Percentiles rank a stretch among this genome's conserved stretches.
Evolutionary conservation across 2,329 filamentous ascomycete genomes (phyloP).

Genomic region (Penicillium sp.): DNA sequence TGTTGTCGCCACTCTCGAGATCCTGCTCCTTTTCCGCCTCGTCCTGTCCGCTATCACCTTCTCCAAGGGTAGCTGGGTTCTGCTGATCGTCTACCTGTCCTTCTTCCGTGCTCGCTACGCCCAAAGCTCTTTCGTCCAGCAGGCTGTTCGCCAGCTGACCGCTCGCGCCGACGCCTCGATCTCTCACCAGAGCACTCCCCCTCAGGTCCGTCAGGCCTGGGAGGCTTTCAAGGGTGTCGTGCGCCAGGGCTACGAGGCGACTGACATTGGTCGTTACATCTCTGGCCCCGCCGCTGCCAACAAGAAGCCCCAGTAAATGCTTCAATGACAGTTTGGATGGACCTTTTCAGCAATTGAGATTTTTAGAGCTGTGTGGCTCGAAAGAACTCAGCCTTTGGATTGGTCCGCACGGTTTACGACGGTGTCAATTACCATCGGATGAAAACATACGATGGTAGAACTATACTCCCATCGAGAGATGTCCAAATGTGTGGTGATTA

Average conservation of each 20-base stretch:
- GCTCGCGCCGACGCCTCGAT: slow-evolving; percentile 80
- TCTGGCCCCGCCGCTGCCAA: slow-evolving; percentile 55
- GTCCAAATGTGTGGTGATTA: not conserved
- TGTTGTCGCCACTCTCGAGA: slow-evolving; percentile 86
- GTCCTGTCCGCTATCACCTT: slow-evolving; percentile 83
- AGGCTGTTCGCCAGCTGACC: slow-evolving; percentile 73
- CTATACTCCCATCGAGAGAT: not conserved
- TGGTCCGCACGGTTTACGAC: not conserved
- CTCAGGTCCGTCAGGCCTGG: slow-evolving; percentile 79
- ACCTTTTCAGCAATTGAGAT: slow-evolving; percentile 7
- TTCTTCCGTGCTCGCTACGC: slow-evolving; percentile 90
- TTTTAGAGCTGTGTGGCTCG: not conserved
- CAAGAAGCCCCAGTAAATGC: slow-evolving; percentile 57
- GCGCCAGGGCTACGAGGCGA: slow-evolving; percentile 77
- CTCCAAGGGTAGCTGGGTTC: slow-evolving; percentile 87
- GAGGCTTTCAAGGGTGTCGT: slow-evolving; percentile 74
- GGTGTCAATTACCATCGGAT: not conserved
- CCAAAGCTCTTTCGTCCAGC: slow-evolving; percentile 93
- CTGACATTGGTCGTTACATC: slow-evolving; percentile 77
- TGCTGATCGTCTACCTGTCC: slow-evolving; percentile 82
- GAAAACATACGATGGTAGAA: not conserved
- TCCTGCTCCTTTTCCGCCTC: slow-evolving; percentile 83
- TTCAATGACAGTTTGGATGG: not conserved
- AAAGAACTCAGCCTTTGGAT: slow-evolving; percentile 3
- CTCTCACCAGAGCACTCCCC: slow-evolving; percentile 85